Evolutionary conservation across 2,329 filamentous ascomycete genomes (phyloP).

Genomic region (Alternaria solani): DNA sequence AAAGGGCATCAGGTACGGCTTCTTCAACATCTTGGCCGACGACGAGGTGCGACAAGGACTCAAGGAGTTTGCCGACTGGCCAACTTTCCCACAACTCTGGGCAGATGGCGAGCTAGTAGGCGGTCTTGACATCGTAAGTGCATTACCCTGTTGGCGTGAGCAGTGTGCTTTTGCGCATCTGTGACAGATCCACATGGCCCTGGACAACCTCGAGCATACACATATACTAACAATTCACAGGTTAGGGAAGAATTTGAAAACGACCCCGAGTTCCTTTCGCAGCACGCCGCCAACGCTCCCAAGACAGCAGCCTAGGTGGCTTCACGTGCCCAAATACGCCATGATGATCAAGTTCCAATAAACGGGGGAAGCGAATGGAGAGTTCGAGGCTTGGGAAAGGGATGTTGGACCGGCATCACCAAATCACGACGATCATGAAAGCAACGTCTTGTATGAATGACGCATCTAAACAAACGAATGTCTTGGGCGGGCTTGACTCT

Average conservation of each 20-base stretch:
- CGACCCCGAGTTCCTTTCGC: conserved; percentile 81
- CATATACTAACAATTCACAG: conserved; percentile 57
- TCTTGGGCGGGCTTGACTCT: not conserved
- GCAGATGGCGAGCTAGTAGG: conserved; percentile 89
- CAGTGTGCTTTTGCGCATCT: not conserved
- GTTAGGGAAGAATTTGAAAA: conserved; percentile 92
- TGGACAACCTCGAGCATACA: not conserved
- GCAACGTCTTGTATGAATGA: not conserved
- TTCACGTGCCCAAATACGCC: not conserved
- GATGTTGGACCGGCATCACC: not conserved
- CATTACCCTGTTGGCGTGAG: not conserved
- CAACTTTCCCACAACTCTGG: conserved; percentile 96
- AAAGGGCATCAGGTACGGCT: conserved; percentile 92
- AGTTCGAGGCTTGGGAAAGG: not conserved
- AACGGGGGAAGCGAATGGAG: not conserved
- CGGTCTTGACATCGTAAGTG: conserved; percentile 90
- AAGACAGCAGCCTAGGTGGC: conserved; percentile 9
- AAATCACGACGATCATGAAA: not conserved
- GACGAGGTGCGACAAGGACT: conserved; percentile 95
- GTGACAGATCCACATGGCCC: not conserved
- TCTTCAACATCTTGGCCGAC: conserved; percentile 98
- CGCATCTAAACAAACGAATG: not conserved
- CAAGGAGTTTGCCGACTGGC: conserved; percentile 99
- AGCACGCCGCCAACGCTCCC: conserved; percentile 63
- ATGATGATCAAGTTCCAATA: not conserved